These are phyloP conservation scores for Alloteropsis semialata DNA, from an alignment of 176 grass and related monocot genomes.

Conservation along the genomic window DNA sequence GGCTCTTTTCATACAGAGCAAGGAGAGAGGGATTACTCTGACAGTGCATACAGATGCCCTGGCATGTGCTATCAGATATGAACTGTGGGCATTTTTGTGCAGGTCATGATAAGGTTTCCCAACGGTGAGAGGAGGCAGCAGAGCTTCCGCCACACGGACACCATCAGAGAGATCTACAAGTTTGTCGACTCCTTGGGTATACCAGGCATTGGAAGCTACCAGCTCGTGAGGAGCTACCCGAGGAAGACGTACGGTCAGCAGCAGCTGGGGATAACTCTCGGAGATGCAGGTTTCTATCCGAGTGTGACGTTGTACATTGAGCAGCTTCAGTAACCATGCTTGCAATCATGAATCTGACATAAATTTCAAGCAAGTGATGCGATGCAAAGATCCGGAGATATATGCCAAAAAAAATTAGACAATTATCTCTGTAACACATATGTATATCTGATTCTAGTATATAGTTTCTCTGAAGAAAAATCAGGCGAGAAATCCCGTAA, in stretches of 20 bases:
- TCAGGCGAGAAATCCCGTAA: background rate
- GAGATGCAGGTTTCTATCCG: constrained; percentile 71
- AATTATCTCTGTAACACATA: background rate
- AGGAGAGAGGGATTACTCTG: background rate
- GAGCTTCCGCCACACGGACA: constrained; percentile 49
- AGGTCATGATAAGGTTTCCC: constrained; percentile 79
- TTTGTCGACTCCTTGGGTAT: constrained; percentile 43
- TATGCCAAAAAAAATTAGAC: background rate
- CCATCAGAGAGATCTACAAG: constrained; percentile 54
- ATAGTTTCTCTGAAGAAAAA: background rate
- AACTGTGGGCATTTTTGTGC: constrained; percentile 1
- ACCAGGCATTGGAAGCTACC: constrained; percentile 53
- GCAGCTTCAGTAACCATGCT: constrained; percentile 36
- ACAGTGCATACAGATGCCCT: background rate
- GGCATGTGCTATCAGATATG: background rate
- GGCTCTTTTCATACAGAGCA: background rate
- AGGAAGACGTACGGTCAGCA: constrained; percentile 58
- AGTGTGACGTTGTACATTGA: constrained; percentile 66
- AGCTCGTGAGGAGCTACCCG: constrained; percentile 50
- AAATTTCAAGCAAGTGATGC: background rate
- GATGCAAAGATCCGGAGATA: background rate
- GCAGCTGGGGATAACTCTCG: constrained; percentile 50
- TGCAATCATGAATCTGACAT: background rate
- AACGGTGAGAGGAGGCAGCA: constrained; percentile 59
- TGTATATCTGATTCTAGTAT: background rate